phyloP scores from a whole-genome alignment of 129 eudicot species.

The Chrysanthemum lavandulifolium region DNA sequence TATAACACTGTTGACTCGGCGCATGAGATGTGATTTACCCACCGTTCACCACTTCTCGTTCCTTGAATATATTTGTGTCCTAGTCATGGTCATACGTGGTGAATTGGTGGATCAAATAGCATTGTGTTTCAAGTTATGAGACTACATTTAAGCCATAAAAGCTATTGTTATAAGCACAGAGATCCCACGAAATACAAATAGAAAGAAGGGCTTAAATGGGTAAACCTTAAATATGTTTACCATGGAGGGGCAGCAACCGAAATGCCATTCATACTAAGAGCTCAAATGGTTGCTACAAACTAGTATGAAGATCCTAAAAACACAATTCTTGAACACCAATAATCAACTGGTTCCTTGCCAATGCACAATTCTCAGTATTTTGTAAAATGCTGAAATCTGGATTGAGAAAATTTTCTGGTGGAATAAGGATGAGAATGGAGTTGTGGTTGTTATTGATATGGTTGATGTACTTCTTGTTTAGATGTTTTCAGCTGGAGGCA shows the following conservation, averaged over 20 bases:
- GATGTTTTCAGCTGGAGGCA: constrained; percentile 85
- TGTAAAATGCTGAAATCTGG: constrained; percentile 10
- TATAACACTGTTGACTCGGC: too few relatives aligned
- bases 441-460: constrained; percentile 1
- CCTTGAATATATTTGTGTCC: too few relatives aligned
- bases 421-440: neutral
- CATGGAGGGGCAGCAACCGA: neutral
- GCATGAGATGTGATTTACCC: too few relatives aligned
- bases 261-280: constrained; percentile 8
- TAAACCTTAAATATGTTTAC: constrained; percentile 4
- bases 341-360: constrained; percentile 14
- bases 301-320: constrained; percentile 17
- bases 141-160: neutral
- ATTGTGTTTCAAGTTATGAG: neutral
- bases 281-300: constrained; percentile 15
- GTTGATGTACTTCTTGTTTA: constrained; percentile 16
- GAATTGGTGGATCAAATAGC: neutral
- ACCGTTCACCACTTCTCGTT: too few relatives aligned
- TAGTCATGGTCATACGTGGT: neutral
- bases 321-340: constrained; percentile 18
- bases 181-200: neutral
- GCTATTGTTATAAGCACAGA: neutral
- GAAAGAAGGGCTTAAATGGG: neutral
- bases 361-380: neutral
- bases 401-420: constrained; percentile 3